Evolutionary conservation across 768 basidiomycete genomes (phyloP).

Genomic region (Imleria badia): DNA sequence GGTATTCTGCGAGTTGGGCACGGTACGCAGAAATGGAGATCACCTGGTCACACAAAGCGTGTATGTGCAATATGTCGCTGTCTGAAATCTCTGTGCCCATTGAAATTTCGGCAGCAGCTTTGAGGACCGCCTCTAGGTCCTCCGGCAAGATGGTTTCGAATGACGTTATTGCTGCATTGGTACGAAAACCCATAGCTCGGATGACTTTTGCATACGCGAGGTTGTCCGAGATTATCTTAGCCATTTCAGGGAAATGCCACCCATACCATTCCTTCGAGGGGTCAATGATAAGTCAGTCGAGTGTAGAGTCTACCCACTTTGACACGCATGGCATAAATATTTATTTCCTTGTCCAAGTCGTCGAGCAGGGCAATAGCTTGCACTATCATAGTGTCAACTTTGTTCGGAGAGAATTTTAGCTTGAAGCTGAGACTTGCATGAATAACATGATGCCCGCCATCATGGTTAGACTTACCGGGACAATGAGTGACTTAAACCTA

Average conservation of each 20-base stretch:
- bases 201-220: conserved; percentile 95
- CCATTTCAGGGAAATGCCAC: conserved; percentile 99
- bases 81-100: conserved; percentile 99
- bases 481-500: conserved; percentile 96
- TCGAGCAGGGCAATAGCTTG: conserved; percentile 98
- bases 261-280: conserved; percentile 94
- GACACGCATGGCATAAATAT: conserved; percentile 98
- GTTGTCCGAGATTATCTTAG: conserved; percentile 97
- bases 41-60: conserved; percentile 96
- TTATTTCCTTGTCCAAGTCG: conserved; percentile 99
- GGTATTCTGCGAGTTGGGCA: conserved; percentile 91
- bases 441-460: conserved; percentile 2
- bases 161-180: conserved; percentile 83
- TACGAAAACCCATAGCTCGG: conserved; percentile 94
- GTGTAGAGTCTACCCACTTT: conserved; percentile 61
- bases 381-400: conserved; percentile 99
- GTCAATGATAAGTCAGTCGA: background rate
- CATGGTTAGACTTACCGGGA: conserved; percentile 61
- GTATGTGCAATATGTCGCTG: conserved; percentile 94
- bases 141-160: conserved; percentile 93
- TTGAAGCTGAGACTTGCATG: conserved; percentile 70
- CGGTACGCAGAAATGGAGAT: conserved; percentile 96
- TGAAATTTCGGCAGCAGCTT: conserved; percentile 94
- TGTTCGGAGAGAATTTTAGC: conserved; percentile 99
- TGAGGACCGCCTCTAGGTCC: conserved; percentile 93